Conservation (phyloP, 345 rosid species). For the Eucalyptus pumila region DNA sequence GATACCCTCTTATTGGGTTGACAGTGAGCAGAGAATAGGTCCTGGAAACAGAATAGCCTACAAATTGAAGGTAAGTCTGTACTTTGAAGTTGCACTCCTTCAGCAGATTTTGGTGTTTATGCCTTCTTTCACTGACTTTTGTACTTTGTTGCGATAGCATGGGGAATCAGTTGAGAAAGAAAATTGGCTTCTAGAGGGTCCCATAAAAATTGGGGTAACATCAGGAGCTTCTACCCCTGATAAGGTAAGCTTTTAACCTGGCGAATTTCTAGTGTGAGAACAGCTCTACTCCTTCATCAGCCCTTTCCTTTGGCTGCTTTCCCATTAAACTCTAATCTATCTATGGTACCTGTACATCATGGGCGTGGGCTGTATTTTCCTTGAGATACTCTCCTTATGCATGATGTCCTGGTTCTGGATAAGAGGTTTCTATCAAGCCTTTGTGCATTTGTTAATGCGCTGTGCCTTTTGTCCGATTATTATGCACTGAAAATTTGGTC, state of each 20-base stretch:
- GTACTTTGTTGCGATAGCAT: conserved; percentile 21
- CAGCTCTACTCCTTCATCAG: background rate
- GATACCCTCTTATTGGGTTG: conserved; percentile 93
- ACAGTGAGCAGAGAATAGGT: conserved; percentile 74
- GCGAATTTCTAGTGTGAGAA: background rate
- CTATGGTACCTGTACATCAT: background rate
- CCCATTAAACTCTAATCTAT: background rate
- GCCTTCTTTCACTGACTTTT: background rate
- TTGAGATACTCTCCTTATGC: too few species aligned
- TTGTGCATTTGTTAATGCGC: background rate
- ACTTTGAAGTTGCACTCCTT: background rate
- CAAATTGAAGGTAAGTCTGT: conserved; percentile 51
- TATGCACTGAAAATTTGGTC: background rate
- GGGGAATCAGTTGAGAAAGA: conserved; percentile 92
- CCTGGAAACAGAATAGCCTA: conserved; percentile 84
- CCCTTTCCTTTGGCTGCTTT: background rate
- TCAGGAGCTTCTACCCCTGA: conserved; percentile 98
- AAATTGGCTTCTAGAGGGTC: conserved; percentile 79
- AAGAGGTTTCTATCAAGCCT: background rate
- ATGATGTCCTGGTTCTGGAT: background rate
- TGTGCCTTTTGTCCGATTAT: background rate
- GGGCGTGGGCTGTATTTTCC: background rate
- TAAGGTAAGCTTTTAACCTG: conserved; percentile 31
- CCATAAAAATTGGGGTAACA: conserved; percentile 74
- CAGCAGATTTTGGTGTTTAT: background rate